A percentile compares a stretch with the other conserved stretches of the same genome.
Conservation (phyloP, 2,329 filamentous ascomycete genomes). For the Fusarium goolgardi region DNA sequence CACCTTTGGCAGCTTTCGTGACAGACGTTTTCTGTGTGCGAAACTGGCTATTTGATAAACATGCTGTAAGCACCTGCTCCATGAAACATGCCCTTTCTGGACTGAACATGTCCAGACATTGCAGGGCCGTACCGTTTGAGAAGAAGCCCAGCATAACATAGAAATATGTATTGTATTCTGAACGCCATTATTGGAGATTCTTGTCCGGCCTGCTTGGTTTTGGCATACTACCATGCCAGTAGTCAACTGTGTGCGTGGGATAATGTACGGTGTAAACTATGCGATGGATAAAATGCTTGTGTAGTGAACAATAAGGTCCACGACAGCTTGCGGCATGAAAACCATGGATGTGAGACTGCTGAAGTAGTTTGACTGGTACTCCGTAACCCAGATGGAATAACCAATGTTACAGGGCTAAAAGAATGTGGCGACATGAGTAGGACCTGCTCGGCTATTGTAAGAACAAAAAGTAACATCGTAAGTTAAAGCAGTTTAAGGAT, state of each 20-base stretch:
- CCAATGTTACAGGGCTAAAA: not conserved
- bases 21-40: no score
- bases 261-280: not conserved
- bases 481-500: not conserved
- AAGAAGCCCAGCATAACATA: not conserved
- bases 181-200: not conserved
- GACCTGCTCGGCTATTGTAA: not conserved
- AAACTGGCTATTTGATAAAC: not conserved
- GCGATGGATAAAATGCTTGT: not conserved
- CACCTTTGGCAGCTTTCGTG: not conserved
- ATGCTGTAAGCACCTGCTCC: not conserved
- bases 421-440: not conserved
- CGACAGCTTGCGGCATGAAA: not conserved
- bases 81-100: not conserved
- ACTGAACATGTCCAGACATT: not conserved
- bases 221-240: not conserved
- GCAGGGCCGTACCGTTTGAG: not conserved
- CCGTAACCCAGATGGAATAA: not conserved
- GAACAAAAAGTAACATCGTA: not conserved
- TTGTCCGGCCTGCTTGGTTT: not conserved
- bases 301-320: not conserved
- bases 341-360: not conserved
- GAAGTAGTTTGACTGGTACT: not conserved
- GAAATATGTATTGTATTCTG: not conserved
- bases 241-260: not conserved